These are phyloP conservation scores for Coix lacrymajobi DNA, from an alignment of 176 grass and related monocot genomes.

Conservation along the genomic window DNA sequence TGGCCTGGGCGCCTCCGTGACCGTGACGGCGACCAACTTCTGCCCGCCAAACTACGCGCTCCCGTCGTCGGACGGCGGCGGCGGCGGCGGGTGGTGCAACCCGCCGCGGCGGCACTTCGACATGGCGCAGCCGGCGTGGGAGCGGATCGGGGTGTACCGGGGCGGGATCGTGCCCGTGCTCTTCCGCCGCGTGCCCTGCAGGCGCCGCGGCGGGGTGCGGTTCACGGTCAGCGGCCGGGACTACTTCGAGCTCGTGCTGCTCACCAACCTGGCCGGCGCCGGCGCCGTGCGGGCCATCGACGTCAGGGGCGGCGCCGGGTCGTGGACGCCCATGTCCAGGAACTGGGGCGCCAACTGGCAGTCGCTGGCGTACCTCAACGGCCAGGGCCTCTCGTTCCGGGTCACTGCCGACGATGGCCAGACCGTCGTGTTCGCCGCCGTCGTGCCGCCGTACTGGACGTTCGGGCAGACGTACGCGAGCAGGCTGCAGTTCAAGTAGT, in stretches of 20 bases:
- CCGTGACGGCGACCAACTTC: constrained; percentile 41
- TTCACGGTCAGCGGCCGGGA: constrained; percentile 20
- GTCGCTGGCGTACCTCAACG: constrained; percentile 38
- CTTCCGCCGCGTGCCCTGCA: constrained; percentile 30
- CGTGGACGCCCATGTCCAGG: constrained; percentile 47
- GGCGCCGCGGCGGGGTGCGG: constrained; percentile 25
- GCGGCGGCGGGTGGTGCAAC: constrained; percentile 41
- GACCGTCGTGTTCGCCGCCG: constrained; percentile 30
- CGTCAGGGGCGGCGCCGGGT: constrained; percentile 12
- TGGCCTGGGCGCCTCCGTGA: background rate
- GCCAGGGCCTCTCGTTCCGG: constrained; percentile 16
- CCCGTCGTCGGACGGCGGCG: background rate
- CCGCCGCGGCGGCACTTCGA: constrained; percentile 52
- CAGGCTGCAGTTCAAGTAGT: constrained; percentile 31
- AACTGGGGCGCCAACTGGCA: constrained; percentile 91
- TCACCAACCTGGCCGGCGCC: constrained; percentile 25
- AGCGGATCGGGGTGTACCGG: constrained; percentile 25
- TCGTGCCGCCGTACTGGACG: constrained; percentile 19
- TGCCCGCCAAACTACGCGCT: constrained; percentile 42
- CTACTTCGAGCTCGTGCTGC: constrained; percentile 37
- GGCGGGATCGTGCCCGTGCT: constrained; percentile 33
- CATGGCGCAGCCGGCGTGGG: constrained; percentile 73
- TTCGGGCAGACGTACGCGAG: constrained; percentile 47
- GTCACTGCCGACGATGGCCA: constrained; percentile 5
- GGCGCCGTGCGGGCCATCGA: constrained; percentile 20